Percentiles rank a stretch among this genome's conserved stretches.
Evolutionary conservation across 2,329 filamentous ascomycete species (phyloP).

Genomic region (Pseudogymnoascus sp.): DNA sequence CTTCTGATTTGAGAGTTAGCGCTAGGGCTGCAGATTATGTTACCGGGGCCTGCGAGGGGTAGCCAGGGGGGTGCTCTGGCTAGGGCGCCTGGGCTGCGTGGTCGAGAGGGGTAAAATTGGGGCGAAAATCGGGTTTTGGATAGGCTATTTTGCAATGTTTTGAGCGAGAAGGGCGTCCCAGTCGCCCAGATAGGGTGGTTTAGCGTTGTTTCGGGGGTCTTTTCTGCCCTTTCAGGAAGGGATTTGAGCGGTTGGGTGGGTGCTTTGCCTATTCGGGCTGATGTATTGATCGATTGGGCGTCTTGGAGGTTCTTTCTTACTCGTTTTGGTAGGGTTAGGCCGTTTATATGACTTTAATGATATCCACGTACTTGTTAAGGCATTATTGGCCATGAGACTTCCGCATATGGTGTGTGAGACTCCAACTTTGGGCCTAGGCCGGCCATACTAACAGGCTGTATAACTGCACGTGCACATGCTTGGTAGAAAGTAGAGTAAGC

Average conservation of each 20-base stretch:
- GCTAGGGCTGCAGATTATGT: neutral
- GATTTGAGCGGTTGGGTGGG: neutral
- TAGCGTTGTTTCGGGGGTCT: neutral
- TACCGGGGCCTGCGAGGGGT: neutral
- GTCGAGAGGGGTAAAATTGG: neutral
- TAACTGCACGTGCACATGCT: neutral
- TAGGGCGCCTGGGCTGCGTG: slow-evolving; percentile 1
- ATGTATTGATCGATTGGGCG: slow-evolving; percentile 3
- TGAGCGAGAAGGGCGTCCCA: slow-evolving; percentile 7
- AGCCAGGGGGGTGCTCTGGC: neutral
- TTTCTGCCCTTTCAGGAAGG: neutral
- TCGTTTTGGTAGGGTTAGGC: neutral
- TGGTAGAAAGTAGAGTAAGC: slow-evolving; percentile 1
- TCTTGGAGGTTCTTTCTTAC: slow-evolving; percentile 3
- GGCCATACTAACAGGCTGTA: neutral
- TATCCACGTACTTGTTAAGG: slow-evolving; percentile 7
- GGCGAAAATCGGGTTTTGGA: slow-evolving; percentile 7
- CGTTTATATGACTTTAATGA: slow-evolving; percentile 8
- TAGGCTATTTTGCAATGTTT: slow-evolving; percentile 1
- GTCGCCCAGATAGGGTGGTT: slow-evolving; percentile 2
- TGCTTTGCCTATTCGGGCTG: slow-evolving; percentile 1
- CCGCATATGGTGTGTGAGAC: neutral
- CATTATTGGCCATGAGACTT: neutral
- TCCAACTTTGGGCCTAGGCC: neutral
- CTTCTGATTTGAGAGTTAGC: slow-evolving; percentile 8